phyloP scores from a whole-genome alignment of 345 rosid species.

The Nephelium lappaceum region DNA sequence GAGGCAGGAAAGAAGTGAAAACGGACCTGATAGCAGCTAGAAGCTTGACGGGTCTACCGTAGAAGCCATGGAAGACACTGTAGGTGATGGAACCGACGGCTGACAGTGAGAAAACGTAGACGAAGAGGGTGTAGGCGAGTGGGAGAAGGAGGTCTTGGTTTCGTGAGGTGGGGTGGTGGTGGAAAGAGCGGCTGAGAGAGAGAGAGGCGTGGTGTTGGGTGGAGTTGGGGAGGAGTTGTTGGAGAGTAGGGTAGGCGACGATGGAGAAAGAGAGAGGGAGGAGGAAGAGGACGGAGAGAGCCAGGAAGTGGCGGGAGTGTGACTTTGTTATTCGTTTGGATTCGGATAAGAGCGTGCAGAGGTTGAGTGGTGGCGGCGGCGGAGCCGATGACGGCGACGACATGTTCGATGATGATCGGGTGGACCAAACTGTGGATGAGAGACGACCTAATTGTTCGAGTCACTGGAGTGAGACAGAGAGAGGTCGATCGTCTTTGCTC shows the following conservation, averaged over 20 bases:
- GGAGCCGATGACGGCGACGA: constrained; percentile 10
- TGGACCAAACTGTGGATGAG: neutral
- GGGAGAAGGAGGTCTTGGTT: constrained; percentile 11
- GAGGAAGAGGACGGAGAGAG: constrained; percentile 82
- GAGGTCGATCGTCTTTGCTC: too few species aligned
- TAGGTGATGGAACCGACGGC: constrained; percentile 66
- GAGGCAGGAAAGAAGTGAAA: constrained; percentile 58
- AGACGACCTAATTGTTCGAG: too few species aligned
- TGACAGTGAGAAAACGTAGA: constrained; percentile 38
- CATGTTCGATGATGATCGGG: constrained; percentile 4
- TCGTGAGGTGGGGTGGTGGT: constrained; percentile 10
- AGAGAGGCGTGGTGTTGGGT: constrained; percentile 31
- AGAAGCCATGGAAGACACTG: constrained; percentile 72
- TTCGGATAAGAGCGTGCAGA: constrained; percentile 49
- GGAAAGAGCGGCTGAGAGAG: constrained; percentile 25
- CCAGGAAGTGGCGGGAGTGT: constrained; percentile 88
- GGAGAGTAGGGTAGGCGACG: constrained; percentile 55
- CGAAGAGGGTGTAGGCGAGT: constrained; percentile 34
- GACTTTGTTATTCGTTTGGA: constrained; percentile 68
- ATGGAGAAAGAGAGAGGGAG: constrained; percentile 66
- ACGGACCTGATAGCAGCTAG: constrained; percentile 57
- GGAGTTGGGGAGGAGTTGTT: constrained; percentile 41
- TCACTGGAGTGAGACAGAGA: too few species aligned
- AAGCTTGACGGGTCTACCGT: constrained; percentile 81
- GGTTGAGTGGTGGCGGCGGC: constrained; percentile 36